These are phyloP conservation scores for Apodospora peruviana DNA, from an alignment of 495 filamentous ascomycete species.

Conservation along the genomic window DNA sequence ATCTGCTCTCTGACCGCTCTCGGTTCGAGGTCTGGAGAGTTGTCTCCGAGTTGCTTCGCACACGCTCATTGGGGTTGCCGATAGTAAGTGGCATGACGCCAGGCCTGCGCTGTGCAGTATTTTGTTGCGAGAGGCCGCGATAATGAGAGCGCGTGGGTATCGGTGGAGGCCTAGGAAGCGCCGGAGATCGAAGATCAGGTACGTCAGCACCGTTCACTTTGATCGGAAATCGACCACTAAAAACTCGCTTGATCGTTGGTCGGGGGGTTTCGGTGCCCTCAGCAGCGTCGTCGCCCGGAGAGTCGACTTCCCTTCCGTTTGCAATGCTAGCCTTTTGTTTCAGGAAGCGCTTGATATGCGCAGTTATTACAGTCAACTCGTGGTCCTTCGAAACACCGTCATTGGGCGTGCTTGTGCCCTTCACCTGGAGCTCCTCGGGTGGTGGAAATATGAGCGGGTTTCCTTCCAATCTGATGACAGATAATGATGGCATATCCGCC, in stretches of 20 bases:
- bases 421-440: slow-evolving; percentile 48
- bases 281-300: slow-evolving; percentile 58
- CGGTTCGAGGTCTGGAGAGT: slow-evolving; percentile 49
- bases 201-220: slow-evolving; percentile 61
- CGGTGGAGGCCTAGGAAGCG: slow-evolving; percentile 59
- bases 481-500: slow-evolving; percentile 82
- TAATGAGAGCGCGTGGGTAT: slow-evolving; percentile 74
- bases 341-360: slow-evolving; percentile 71
- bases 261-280: slow-evolving; percentile 67
- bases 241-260: slow-evolving; percentile 61
- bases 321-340: slow-evolving; percentile 49
- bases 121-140: slow-evolving; percentile 71
- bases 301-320: slow-evolving; percentile 55
- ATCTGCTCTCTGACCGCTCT: slow-evolving; percentile 44
- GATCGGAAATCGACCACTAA: slow-evolving; percentile 78
- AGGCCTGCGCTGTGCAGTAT: slow-evolving; percentile 57
- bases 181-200: slow-evolving; percentile 59
- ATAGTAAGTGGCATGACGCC: slow-evolving; percentile 62
- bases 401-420: slow-evolving; percentile 38
- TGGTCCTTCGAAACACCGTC: slow-evolving; percentile 40
- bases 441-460: slow-evolving; percentile 75
- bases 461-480: slow-evolving; percentile 79
- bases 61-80: slow-evolving; percentile 68
- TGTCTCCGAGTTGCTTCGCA: slow-evolving; percentile 87
- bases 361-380: slow-evolving; percentile 60